Conservation (phyloP, 1,284 basidiomycete genomes). For the Athelia sp. region DNA sequence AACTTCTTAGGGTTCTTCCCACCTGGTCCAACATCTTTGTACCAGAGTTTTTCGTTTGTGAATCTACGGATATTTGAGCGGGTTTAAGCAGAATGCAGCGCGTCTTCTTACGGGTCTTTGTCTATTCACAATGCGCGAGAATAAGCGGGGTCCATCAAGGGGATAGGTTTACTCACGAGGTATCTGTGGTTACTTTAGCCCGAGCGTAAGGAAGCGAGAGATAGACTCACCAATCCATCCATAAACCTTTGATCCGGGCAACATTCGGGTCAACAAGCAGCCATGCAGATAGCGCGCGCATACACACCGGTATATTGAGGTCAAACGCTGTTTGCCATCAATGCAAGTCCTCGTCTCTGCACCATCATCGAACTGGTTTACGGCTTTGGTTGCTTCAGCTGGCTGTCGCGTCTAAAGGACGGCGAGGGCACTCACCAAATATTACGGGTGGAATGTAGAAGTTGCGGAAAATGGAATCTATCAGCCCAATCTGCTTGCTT, state of each 20-base stretch:
- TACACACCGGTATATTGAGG: constrained; percentile 60
- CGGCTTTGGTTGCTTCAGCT: constrained; percentile 26
- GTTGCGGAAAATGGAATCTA: constrained; percentile 68
- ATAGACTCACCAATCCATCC: constrained; percentile 55
- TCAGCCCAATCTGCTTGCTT: constrained; percentile 61
- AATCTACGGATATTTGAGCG: constrained; percentile 16
- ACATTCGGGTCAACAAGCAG: neutral
- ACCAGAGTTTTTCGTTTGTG: constrained; percentile 52
- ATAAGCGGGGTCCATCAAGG: neutral
- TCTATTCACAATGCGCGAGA: constrained; percentile 24
- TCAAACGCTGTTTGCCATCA: constrained; percentile 76
- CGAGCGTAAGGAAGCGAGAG: constrained; percentile 3
- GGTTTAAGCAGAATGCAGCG: neutral
- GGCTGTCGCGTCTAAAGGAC: neutral
- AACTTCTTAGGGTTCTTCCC: constrained; percentile 21
- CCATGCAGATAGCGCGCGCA: neutral
- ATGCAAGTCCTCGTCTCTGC: constrained; percentile 63
- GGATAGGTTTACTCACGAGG: constrained; percentile 39
- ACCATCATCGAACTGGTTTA: constrained; percentile 49
- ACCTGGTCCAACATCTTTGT: constrained; percentile 27
- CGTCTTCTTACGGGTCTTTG: constrained; percentile 45
- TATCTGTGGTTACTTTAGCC: constrained; percentile 30
- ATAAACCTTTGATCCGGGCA: constrained; percentile 46
- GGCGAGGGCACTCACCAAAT: constrained; percentile 41
- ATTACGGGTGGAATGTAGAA: constrained; percentile 74